Conservation (phyloP, 2,329 filamentous ascomycete species). For the Nectriaceae sp. region DNA sequence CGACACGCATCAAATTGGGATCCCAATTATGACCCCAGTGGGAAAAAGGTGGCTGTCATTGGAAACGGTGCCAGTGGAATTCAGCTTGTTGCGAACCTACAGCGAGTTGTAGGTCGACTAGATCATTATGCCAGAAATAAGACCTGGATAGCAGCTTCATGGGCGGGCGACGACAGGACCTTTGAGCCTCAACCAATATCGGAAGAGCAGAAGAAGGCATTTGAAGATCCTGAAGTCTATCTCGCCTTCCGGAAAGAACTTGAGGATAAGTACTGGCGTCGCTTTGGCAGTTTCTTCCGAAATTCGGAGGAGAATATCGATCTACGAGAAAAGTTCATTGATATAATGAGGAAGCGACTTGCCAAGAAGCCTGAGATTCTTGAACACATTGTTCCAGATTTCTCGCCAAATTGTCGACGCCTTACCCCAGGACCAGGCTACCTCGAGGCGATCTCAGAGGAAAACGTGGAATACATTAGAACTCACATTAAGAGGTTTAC, state of each 20-base stretch:
- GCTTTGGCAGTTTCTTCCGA: conserved; percentile 56
- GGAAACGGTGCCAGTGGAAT: conserved; percentile 65
- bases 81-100: conserved; percentile 56
- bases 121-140: conserved; percentile 66
- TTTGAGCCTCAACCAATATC: conserved; percentile 57
- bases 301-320: conserved; percentile 51
- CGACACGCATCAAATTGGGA: conserved; percentile 66
- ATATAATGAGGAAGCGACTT: conserved; percentile 56
- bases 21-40: conserved; percentile 46
- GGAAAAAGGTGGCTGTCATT: conserved; percentile 58
- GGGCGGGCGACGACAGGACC: conserved; percentile 56
- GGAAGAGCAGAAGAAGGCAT: conserved; percentile 57
- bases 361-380: conserved; percentile 56
- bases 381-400: conserved; percentile 60
- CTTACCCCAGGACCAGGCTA: conserved; percentile 69
- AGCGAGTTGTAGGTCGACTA: conserved; percentile 49
- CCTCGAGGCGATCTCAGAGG: conserved; percentile 62
- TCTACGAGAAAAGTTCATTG: conserved; percentile 44
- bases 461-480: conserved; percentile 64
- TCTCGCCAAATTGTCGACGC: conserved; percentile 64
- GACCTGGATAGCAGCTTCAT: conserved; percentile 69
- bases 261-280: conserved; percentile 63
- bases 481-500: conserved; percentile 61
- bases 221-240: conserved; percentile 63
- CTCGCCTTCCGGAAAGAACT: conserved; percentile 58